phyloP scores from a whole-genome alignment of 2,329 filamentous ascomycete genomes.

The Fusarium verticillioides region DNA sequence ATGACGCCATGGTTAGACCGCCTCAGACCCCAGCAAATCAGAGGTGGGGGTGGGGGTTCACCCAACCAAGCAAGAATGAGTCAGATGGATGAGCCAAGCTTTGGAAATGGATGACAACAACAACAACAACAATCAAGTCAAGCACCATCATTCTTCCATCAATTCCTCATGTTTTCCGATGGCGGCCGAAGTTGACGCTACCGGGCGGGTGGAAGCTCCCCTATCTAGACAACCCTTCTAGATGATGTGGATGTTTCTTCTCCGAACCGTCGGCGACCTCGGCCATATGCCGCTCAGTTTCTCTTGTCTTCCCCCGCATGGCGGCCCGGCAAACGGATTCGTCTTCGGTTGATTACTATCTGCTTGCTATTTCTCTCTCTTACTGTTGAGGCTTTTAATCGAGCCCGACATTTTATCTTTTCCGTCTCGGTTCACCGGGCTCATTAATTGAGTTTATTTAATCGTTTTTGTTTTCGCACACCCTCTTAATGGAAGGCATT shows the following conservation, averaged over 20 bases:
- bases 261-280: slow-evolving; percentile 26
- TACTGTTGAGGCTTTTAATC: slow-evolving; percentile 20
- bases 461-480: slow-evolving; percentile 23
- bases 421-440: slow-evolving; percentile 2
- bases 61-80: slow-evolving; percentile 30
- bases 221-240: slow-evolving; percentile 3
- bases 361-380: not conserved
- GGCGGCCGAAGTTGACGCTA: slow-evolving; percentile 16
- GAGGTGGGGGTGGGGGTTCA: slow-evolving; percentile 28
- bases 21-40: slow-evolving; percentile 21
- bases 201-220: slow-evolving; percentile 33
- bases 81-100: slow-evolving; percentile 22
- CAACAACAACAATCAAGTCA: slow-evolving; percentile 28
- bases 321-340: slow-evolving; percentile 16
- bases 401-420: slow-evolving; percentile 20
- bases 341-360: slow-evolving; percentile 15
- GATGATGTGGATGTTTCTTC: slow-evolving; percentile 15
- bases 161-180: slow-evolving; percentile 28
- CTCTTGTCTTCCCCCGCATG: slow-evolving; percentile 25
- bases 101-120: slow-evolving; percentile 33
- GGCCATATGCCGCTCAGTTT: slow-evolving; percentile 8
- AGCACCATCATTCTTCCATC: slow-evolving; percentile 7
- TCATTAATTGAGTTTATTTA: slow-evolving; percentile 16
- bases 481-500: slow-evolving; percentile 24
- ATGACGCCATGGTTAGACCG: slow-evolving; percentile 36